Base-by-base conservation (phyloP, 345 rosid species). In the Gossypium arboreum region DNA sequence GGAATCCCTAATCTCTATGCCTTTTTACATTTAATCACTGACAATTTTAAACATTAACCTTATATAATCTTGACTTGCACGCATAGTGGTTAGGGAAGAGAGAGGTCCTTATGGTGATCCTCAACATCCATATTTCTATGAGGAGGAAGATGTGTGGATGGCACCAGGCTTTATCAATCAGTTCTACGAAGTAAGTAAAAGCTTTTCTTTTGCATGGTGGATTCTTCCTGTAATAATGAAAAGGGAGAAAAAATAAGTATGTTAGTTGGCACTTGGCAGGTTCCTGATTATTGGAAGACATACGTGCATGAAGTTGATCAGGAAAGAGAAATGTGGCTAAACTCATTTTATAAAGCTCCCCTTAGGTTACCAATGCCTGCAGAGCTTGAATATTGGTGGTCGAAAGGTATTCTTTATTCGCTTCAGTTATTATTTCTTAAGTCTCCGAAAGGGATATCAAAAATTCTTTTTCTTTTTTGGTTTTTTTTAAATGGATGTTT, bases 71-170 rank as follows among this genome's bases (percentile, higher is more conserved):
- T 41, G 69, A 27, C 47, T 64, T 69, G 16, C 71, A 72, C 63
- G 61, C 69, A 71, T 85, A 92, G 97, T 94, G 98, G 91, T 92
- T 74, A 92, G 98, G 84, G 98, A 92, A 85, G 88, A 89, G 73
- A 83, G 92, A 71, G 97, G 98, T 50, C 98, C 97, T 27, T 94
- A 90, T 76, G 82, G 76, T 68, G 97, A 94, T 85, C 98, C 97
- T 79, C 94, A 92, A 55, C 98, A 94, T 82, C 89, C 97, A 44
- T 90, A 94, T 65, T 87, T 94, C 60, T 94, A 92, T 45, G 98
- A 94, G 81, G 97, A 87, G 48, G 98, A 94, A 73, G 97, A 94
- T 75, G 96, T 83, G 75, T 92, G 98, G 98, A 94, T 92, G 98
- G 98, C 96, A 3, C 98, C 98, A 0, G 98, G 98, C 71, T 94